A percentile compares a stretch with the other conserved stretches of the same genome.
These are phyloP conservation scores for Cladophialophora psammophila DNA, from an alignment of 2,329 filamentous ascomycete species.

Conservation along the genomic window DNA sequence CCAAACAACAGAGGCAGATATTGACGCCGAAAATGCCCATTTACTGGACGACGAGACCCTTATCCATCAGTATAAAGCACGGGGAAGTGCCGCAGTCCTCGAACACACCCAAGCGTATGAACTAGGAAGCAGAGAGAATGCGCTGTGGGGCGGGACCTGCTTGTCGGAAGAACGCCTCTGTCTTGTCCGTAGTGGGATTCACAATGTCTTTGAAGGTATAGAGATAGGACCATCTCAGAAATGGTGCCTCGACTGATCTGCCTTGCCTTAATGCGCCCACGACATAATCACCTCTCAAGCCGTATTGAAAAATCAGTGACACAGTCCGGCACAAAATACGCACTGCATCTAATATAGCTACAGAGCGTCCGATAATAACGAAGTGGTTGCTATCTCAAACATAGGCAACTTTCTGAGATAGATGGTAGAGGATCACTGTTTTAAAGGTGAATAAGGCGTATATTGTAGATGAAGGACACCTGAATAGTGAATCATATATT, in stretches of 20 bases:
- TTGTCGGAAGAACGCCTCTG: background rate
- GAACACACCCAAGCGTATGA: background rate
- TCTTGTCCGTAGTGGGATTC: background rate
- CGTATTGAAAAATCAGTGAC: too few relatives aligned
- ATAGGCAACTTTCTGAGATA: too few relatives aligned
- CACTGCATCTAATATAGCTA: too few relatives aligned
- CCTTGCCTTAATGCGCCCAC: background rate
- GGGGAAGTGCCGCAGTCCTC: background rate
- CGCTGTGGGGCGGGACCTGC: background rate
- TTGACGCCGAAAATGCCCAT: background rate
- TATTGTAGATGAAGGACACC: too few relatives aligned
- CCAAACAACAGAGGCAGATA: background rate
- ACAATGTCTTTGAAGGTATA: background rate
- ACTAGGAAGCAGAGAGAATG: background rate
- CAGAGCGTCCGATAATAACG: too few relatives aligned
- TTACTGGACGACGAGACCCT: background rate
- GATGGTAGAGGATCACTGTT: too few relatives aligned
- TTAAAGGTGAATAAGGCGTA: too few relatives aligned
- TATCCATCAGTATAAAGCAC: background rate
- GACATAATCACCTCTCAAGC: too few relatives aligned
- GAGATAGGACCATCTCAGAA: slow-evolving; percentile 2
- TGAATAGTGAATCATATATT: too few relatives aligned
- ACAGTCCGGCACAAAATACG: too few relatives aligned
- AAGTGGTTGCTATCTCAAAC: too few relatives aligned
- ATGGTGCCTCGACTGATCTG: slow-evolving; percentile 12